Conservation (phyloP, 2,329 filamentous ascomycete genomes). For the Ceratocystis lukuohia region DNA sequence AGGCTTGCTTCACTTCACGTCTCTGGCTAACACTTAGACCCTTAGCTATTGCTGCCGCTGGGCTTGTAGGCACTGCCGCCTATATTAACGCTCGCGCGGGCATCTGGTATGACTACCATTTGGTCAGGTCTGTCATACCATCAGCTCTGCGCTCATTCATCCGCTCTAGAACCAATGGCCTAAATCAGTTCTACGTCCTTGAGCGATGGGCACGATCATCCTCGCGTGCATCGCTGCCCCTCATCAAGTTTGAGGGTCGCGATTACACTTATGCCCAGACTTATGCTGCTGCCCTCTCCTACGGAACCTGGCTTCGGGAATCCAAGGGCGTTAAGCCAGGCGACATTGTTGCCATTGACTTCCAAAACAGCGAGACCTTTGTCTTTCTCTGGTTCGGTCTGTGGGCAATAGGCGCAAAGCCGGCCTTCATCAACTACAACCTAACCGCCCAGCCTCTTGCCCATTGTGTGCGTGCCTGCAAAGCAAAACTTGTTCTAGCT, state of each 20-base stretch:
- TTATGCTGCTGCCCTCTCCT: slow-evolving; percentile 57
- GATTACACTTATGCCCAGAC: slow-evolving; percentile 62
- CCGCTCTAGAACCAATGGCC: slow-evolving; percentile 33
- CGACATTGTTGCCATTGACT: slow-evolving; percentile 69
- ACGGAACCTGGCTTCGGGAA: slow-evolving; percentile 61
- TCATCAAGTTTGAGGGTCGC: slow-evolving; percentile 55
- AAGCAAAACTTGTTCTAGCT: slow-evolving; percentile 53
- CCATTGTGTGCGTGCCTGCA: slow-evolving; percentile 61
- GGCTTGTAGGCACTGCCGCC: slow-evolving; percentile 50
- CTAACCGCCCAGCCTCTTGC: slow-evolving; percentile 54
- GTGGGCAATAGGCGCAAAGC: slow-evolving; percentile 71
- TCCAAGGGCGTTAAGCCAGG: slow-evolving; percentile 49
- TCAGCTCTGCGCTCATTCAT: slow-evolving; percentile 15
- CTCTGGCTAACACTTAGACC: slow-evolving; percentile 1
- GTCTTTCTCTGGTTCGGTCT: slow-evolving; percentile 63
- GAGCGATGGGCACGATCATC: slow-evolving; percentile 48
- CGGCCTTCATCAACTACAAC: slow-evolving; percentile 84
- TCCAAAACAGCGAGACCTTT: slow-evolving; percentile 68
- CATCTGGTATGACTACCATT: slow-evolving; percentile 49
- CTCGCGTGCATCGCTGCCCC: slow-evolving; percentile 39
- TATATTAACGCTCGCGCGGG: slow-evolving; percentile 63
- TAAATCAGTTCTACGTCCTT: slow-evolving; percentile 63
- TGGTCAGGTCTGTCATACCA: slow-evolving; percentile 43
- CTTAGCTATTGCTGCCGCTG: slow-evolving; percentile 30
- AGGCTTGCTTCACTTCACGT: not conserved